Conservation (phyloP, 257 asterid genomes). For the Voacanga thouarsii region DNA sequence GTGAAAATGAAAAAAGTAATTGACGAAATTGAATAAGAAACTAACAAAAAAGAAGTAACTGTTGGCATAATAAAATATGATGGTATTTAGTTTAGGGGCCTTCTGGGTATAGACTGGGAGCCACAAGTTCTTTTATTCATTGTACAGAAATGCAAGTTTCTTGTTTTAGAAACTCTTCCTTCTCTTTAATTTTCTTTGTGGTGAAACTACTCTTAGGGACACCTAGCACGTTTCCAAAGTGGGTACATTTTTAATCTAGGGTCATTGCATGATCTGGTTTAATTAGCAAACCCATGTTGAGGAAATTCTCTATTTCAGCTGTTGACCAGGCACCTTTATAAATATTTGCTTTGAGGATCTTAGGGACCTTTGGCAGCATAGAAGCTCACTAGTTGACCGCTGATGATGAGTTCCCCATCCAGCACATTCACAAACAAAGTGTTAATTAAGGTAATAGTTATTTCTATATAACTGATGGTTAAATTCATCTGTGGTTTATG, state of each 20-base stretch:
- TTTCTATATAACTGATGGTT: no score
- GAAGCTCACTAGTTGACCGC: not conserved
- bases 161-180: not conserved
- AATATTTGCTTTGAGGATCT: not conserved
- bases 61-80: no score
- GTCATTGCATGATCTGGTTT: not conserved
- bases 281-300: not conserved
- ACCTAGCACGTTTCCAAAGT: not conserved
- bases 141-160: not conserved
- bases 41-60: not conserved
- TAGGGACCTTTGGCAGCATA: not conserved
- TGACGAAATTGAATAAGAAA: not conserved
- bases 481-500: not conserved
- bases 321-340: not conserved
- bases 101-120: not conserved
- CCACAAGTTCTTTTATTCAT: not conserved
- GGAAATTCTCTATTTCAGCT: not conserved
- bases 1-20: not conserved
- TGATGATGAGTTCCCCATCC: not conserved
- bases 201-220: not conserved
- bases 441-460: not conserved
- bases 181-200: not conserved
- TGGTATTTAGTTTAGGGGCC: not conserved
- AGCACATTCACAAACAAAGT: not conserved
- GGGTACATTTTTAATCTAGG: not conserved